Conservation (phyloP, 371 early-diverging fungal genomes). For the Mortierella sp. region DNA sequence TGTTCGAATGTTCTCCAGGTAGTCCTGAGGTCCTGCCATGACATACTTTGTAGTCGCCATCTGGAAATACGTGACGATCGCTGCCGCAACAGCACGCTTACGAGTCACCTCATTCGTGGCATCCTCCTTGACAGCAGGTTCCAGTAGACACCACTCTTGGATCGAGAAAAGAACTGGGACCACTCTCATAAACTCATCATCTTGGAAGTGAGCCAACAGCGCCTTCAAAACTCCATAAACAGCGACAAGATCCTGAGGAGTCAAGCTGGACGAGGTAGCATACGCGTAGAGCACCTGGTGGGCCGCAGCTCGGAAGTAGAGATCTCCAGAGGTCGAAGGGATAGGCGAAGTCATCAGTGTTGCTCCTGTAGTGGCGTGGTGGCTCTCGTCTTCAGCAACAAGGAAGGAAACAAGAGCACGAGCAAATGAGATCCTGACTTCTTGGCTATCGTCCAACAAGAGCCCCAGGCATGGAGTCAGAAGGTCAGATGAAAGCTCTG, state of each 20-base stretch:
- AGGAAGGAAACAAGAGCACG: slow-evolving; percentile 21
- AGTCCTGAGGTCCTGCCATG: neutral
- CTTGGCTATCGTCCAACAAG: slow-evolving; percentile 41
- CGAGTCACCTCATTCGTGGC: slow-evolving; percentile 27
- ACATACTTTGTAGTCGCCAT: neutral
- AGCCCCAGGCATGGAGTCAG: slow-evolving; percentile 50
- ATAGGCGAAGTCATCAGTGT: neutral
- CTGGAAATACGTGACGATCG: slow-evolving; percentile 39
- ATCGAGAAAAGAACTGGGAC: slow-evolving; percentile 68
- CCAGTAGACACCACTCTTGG: slow-evolving; percentile 41
- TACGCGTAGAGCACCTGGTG: slow-evolving; percentile 64
- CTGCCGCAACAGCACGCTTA: slow-evolving; percentile 61
- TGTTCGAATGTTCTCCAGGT: slow-evolving; percentile 2
- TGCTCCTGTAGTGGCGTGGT: neutral
- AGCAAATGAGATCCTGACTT: slow-evolving; percentile 35
- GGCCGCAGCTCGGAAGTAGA: slow-evolving; percentile 58
- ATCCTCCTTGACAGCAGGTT: neutral
- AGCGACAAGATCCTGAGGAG: slow-evolving; percentile 62
- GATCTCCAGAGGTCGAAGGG: slow-evolving; percentile 49
- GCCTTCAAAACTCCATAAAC: slow-evolving; percentile 57
- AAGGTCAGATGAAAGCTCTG: slow-evolving; percentile 29
- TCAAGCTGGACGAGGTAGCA: slow-evolving; percentile 51
- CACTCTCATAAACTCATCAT: slow-evolving; percentile 63
- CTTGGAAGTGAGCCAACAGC: slow-evolving; percentile 58
- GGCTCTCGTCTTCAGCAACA: slow-evolving; percentile 2